phyloP scores from a whole-genome alignment of 179 eudicot genomes.

The Silene vulgaris region DNA sequence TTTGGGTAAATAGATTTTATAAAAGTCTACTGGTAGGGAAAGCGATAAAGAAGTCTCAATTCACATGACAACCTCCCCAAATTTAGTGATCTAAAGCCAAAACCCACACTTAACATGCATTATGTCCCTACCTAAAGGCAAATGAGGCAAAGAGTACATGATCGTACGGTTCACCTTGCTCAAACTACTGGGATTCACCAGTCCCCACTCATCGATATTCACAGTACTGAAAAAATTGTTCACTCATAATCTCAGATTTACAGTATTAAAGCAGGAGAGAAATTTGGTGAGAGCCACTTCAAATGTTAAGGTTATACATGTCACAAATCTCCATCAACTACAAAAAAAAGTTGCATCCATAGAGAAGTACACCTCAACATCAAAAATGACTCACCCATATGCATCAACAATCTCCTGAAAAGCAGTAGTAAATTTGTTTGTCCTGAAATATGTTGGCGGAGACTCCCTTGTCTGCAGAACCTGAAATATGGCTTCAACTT shows the following conservation, averaged over 20 bases:
- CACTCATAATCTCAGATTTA: background rate
- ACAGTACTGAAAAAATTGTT: background rate
- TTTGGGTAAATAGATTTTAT: background rate
- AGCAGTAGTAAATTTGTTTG: slow-evolving; percentile 71
- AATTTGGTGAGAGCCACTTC: background rate
- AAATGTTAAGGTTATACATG: background rate
- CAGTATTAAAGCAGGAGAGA: background rate
- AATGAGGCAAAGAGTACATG: background rate
- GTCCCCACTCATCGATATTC: background rate
- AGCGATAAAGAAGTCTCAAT: background rate
- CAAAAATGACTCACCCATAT: slow-evolving; percentile 60
- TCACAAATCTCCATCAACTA: background rate
- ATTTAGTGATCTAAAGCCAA: background rate
- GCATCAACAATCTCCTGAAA: slow-evolving; percentile 97
- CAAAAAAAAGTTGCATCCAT: background rate
- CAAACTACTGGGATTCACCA: background rate
- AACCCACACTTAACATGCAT: background rate
- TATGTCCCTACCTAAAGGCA: background rate
- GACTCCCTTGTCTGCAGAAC: slow-evolving; percentile 65
- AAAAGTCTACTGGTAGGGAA: background rate
- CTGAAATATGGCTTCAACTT: slow-evolving; percentile 90
- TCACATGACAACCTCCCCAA: background rate
- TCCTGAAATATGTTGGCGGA: slow-evolving; percentile 93
- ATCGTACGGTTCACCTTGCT: background rate
- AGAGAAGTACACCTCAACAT: background rate